Base-by-base conservation (phyloP, 2,329 filamentous ascomycete genomes). In the Diplodia intermedia region DNA sequence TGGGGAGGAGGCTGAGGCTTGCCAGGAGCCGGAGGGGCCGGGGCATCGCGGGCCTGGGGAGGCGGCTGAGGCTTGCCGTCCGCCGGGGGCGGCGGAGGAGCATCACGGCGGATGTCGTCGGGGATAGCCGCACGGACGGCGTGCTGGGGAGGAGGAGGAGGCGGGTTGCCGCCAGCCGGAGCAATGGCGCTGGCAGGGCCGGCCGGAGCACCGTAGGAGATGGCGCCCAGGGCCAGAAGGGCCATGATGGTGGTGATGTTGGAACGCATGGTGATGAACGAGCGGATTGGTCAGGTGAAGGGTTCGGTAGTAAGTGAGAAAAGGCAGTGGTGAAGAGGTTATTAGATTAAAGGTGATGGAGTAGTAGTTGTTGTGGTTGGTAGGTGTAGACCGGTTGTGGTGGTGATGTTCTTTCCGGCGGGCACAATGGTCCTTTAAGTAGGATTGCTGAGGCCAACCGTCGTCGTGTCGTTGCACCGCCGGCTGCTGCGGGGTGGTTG, bases 231-330 rank as follows among this genome's bases (percentile, higher is more conserved):
- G 47, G 65, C 65, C 29, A 67, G 47, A 11, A 67, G 65, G 55
- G 55, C 65, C 55, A 67, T 67, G 65, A 67, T 67, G 65, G 54
- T 60, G 26, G 43, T 40, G 43, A 61, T 43, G 56, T 43, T 60
- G 65, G 65, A 67, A 47, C 65, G 65, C 65, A 67, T 67, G 60
- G 9, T 50, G 57, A 67, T 50, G 57, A 67, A 53, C 52, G 53
- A 57, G 63, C 36, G 63, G 38, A 14, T 43, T 18, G 43, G 47
- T 67, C 20, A 53, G 55, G 43, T 53, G 43, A 36, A 38, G 53
- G 54, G 31, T 14, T 26, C 33, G 15, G 61, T 31, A 50, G 8
- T 29, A 38, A 11, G 49, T 20, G 1, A 14, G 60, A 53, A 52
- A 29, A 23, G 36, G 9, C 4, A 9, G 60, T 18, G 33, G 60